Base-by-base conservation (phyloP, 305 asterid genomes). In the Fraxinus dipetala region DNA sequence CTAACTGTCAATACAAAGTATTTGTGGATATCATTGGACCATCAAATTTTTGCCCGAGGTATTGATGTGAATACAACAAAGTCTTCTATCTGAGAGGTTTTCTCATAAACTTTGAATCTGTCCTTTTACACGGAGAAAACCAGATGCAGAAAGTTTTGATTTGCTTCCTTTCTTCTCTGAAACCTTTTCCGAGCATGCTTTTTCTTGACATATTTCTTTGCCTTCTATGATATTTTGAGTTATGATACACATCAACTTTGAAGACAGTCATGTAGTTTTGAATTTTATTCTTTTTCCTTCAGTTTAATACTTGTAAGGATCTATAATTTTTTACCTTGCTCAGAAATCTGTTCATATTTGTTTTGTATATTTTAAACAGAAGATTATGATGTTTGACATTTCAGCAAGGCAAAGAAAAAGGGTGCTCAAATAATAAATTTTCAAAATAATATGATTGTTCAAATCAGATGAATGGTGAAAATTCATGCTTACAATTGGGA, bases 1-100 rank as follows among this genome's bases (percentile, higher is more conserved):
- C 93, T 79, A 79, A 45, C 40, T 89, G 22, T 90, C 96, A 0
- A 81, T 94, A 3, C 87, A 90, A 82, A 95, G 94, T n/a, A 83
- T 92, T 89, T 78, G 73, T 84, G n/a, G 92, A 91, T 67, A 67
- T 86, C 31, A 85, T 79, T 32, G 93, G 85, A 26, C 92, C 97
- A 63, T 89, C 93, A 31, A 89, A 81, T 59, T 90, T 89, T 54
- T 90, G 72, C 86, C 36, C 10, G 45, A 38, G 45, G 45, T 38
- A 38, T 38, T 72, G 82, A 67, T 72, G 74, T 30, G 48, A 84
- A 77, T 65, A 38, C 45, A 38, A 38, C 72, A 18, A 70, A 79
- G 63, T 40, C 82, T 8, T 16, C 36, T 26, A 75, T 30, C 28
- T 85, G 78, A 76, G 45, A 48, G 77, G 59, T 18, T 65, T 74